These are phyloP conservation scores for Fusarium virguliforme DNA, from an alignment of 2,329 filamentous ascomycete species.

Conservation along the genomic window DNA sequence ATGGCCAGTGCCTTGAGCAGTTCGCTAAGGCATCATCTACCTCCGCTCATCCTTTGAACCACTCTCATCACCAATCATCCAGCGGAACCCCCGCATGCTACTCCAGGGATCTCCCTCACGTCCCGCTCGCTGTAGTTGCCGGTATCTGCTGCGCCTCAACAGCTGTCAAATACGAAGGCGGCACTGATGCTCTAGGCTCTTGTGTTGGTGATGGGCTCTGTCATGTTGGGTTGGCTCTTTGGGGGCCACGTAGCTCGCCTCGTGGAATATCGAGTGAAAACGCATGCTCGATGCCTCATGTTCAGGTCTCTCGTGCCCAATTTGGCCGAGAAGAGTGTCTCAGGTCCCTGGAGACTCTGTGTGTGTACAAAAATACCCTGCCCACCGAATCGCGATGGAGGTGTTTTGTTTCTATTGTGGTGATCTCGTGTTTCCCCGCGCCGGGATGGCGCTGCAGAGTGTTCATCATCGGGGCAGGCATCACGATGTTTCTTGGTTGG, in stretches of 20 bases:
- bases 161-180: constrained; percentile 18
- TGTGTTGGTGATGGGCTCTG: constrained; percentile 6
- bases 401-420: constrained; percentile 9
- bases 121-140: neutral
- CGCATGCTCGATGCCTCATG: constrained; percentile 4
- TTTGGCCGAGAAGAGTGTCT: constrained; percentile 2
- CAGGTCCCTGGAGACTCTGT: neutral
- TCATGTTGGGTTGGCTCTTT: constrained; percentile 19
- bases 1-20: constrained; percentile 7
- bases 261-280: neutral
- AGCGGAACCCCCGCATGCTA: constrained; percentile 3
- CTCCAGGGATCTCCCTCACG: constrained; percentile 5
- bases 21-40: constrained; percentile 14
- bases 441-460: constrained; percentile 14
- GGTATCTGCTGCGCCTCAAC: constrained; percentile 19
- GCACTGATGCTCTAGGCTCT: neutral
- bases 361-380: neutral
- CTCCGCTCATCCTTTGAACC: constrained; percentile 6
- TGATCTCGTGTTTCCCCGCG: constrained; percentile 26
- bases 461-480: constrained; percentile 13
- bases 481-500: neutral
- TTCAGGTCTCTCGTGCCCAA: constrained; percentile 21
- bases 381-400: neutral
- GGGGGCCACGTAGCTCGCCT: constrained; percentile 20
- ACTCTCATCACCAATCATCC: constrained; percentile 5